Percentiles rank a stretch among this genome's conserved stretches.
phyloP scores from a whole-genome alignment of 805 yeast genomes.

The Metschnikowia koreensis region DNA sequence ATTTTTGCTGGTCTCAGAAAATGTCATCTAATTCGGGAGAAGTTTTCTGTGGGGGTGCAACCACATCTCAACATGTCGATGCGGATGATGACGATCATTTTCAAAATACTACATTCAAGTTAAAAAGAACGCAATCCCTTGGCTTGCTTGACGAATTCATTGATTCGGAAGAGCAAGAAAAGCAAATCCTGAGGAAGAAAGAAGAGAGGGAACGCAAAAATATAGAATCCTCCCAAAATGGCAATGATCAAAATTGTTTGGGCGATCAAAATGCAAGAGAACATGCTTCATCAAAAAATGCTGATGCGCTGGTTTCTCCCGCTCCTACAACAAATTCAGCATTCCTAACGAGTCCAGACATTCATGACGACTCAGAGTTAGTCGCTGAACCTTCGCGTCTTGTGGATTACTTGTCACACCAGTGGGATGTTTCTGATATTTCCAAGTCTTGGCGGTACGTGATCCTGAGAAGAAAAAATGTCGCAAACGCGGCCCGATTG shows the following conservation, averaged over 20 bases:
- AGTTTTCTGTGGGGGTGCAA: slow-evolving; percentile 55
- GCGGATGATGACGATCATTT: slow-evolving; percentile 73
- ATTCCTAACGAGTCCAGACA: slow-evolving; percentile 29
- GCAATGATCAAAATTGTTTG: neutral
- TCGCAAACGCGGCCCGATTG: slow-evolving; percentile 54
- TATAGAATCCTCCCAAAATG: neutral
- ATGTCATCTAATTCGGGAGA: slow-evolving; percentile 20
- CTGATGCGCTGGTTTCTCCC: slow-evolving; percentile 13
- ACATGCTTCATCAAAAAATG: slow-evolving; percentile 8
- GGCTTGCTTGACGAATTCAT: slow-evolving; percentile 75
- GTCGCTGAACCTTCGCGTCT: slow-evolving; percentile 80
- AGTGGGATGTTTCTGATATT: slow-evolving; percentile 94
- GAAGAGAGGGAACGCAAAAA: slow-evolving; percentile 12
- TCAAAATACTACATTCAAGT: slow-evolving; percentile 63
- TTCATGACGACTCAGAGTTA: slow-evolving; percentile 81
- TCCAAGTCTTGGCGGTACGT: slow-evolving; percentile 96
- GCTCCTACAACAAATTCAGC: slow-evolving; percentile 10
- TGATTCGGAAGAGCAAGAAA: slow-evolving; percentile 35
- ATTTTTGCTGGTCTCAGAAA: neutral
- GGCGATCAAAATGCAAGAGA: neutral
- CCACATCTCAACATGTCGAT: slow-evolving; percentile 64
- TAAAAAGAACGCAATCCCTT: slow-evolving; percentile 79
- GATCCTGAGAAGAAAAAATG: slow-evolving; percentile 75
- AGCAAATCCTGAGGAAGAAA: slow-evolving; percentile 14
- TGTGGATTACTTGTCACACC: slow-evolving; percentile 91